Evolutionary conservation across 2,329 filamentous ascomycete genomes (phyloP).

Genomic region (Boeremia exigua): DNA sequence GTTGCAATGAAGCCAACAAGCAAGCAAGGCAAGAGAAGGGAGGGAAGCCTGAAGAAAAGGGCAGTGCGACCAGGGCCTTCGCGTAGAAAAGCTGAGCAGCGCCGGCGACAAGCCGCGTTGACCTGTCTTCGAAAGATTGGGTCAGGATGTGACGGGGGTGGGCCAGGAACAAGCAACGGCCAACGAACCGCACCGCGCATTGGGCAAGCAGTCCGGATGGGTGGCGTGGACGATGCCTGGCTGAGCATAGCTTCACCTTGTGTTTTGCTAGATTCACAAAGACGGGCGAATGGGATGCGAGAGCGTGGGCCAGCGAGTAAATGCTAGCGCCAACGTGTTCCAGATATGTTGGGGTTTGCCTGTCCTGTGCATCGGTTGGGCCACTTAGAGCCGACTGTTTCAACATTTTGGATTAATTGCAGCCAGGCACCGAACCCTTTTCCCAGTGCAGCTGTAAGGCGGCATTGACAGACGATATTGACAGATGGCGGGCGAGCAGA

Average conservation of each 20-base stretch:
- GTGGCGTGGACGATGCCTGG: slow-evolving; percentile 10
- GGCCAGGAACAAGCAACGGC: slow-evolving; percentile 25
- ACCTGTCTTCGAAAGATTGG: slow-evolving; percentile 38
- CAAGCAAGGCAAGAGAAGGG: slow-evolving; percentile 35
- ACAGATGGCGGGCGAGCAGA: slow-evolving; percentile 12
- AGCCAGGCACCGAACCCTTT: slow-evolving; percentile 17
- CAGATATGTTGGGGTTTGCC: slow-evolving; percentile 31
- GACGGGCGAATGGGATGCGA: slow-evolving; percentile 21
- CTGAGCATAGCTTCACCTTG: slow-evolving; percentile 23
- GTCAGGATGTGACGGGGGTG: slow-evolving; percentile 26
- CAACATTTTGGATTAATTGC: slow-evolving; percentile 20
- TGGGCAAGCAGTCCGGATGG: slow-evolving; percentile 8
- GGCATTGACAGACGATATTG: slow-evolving; percentile 23
- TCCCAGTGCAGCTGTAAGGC: slow-evolving; percentile 13
- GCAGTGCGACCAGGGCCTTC: slow-evolving; percentile 19
- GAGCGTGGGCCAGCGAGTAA: slow-evolving; percentile 15
- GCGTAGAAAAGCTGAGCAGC: slow-evolving; percentile 20
- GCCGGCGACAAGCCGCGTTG: slow-evolving; percentile 28
- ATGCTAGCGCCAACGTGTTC: slow-evolving; percentile 33
- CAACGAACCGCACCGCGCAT: slow-evolving; percentile 26
- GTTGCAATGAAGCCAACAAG: slow-evolving; percentile 34
- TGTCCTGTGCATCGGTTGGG: slow-evolving; percentile 22
- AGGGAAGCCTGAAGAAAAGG: slow-evolving; percentile 33
- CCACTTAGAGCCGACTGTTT: slow-evolving; percentile 30
- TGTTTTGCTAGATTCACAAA: slow-evolving; percentile 19